phyloP scores from a whole-genome alignment of 371 early-diverging fungal species.

The Syncephalastrum sp. region DNA sequence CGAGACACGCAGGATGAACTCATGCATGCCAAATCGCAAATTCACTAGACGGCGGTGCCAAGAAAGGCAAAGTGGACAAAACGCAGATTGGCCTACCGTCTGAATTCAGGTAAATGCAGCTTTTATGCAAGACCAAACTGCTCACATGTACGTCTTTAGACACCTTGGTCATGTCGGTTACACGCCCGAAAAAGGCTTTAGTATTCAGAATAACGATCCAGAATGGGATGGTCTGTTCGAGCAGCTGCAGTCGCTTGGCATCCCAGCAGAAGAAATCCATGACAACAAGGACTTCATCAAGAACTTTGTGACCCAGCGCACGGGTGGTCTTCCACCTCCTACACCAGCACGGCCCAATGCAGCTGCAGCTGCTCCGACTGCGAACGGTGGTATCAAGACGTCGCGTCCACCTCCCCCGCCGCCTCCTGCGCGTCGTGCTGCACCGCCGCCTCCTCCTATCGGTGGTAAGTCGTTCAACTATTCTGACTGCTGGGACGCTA shows the following conservation, averaged over 20 bases:
- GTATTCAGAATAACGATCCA: conserved; percentile 77
- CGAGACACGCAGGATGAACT: neutral
- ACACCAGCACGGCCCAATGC: conserved; percentile 14
- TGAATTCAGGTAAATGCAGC: conserved; percentile 59
- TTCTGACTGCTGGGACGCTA: neutral
- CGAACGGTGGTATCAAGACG: conserved; percentile 1
- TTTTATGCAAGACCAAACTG: neutral
- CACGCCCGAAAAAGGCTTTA: conserved; percentile 81
- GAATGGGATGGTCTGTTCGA: conserved; percentile 76
- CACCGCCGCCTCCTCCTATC: conserved; percentile 34
- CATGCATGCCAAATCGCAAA: neutral
- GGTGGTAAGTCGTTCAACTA: conserved; percentile 23
- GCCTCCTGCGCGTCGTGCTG: conserved; percentile 19
- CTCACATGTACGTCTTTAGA: conserved; percentile 21
- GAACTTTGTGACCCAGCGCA: conserved; percentile 44
- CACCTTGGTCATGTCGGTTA: conserved; percentile 82
- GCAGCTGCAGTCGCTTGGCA: conserved; percentile 44
- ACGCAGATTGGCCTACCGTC: conserved; percentile 75
- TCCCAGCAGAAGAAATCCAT: conserved; percentile 42
- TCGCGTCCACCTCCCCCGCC: conserved; percentile 43
- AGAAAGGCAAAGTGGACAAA: conserved; percentile 66
- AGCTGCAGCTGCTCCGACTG: conserved; percentile 12
- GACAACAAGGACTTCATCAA: conserved; percentile 49
- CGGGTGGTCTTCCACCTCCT: conserved; percentile 31
- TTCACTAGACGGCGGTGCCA: conserved; percentile 18